Base-by-base conservation (phyloP, 2,329 filamentous ascomycete genomes). In the Thermomyces lanuginosus region DNA sequence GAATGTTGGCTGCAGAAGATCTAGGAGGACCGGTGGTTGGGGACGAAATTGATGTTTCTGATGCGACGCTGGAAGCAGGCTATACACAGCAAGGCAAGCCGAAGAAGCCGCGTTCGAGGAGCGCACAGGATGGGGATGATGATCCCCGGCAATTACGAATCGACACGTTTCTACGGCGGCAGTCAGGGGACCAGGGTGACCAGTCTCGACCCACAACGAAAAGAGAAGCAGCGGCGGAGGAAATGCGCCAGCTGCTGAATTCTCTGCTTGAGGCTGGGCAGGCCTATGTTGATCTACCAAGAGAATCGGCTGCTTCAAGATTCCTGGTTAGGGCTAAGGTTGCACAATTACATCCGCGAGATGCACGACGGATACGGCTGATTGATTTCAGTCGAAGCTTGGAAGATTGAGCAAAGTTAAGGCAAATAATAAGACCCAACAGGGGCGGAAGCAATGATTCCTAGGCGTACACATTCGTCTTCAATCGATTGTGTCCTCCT, bases 11-110 rank as follows among this genome's bases (percentile, higher is more conserved):
- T 5, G 78, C 79, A 1, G 82, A 91, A 53, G 78, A 83, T 43
- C 62, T 84, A 1, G 82, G 82, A 5, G 81, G 82, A 0, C 81
- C 82, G 0, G 75, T 83, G 7, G 79, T 84, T 1, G 79, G 82
- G 3, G 76, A 81, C 37, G 60, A 75, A 39, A 61, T 76, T 43
- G 70, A 77, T 53, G 72, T 58, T 40, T 65, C 59, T 6, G 65
- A 76, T 22, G 66, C 55, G 8, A 58, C 49, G 5, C 49, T 68
- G 21, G 58, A 58, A 27, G 55, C 56, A 14, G 64, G 64, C n/a
- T 68, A 67, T 45, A 66, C 61, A 3, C 53, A 53, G 21, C 57
- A 61, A 35, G 64, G 64, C 9, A 63, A 56, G 27, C 45, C 50
- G 0, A 63, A 58, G 31, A 54, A 51, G 30, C 40, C 39, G 4